Conservation (phyloP, 2,329 filamentous ascomycete genomes). For the Scedosporium dehoogii region DNA sequence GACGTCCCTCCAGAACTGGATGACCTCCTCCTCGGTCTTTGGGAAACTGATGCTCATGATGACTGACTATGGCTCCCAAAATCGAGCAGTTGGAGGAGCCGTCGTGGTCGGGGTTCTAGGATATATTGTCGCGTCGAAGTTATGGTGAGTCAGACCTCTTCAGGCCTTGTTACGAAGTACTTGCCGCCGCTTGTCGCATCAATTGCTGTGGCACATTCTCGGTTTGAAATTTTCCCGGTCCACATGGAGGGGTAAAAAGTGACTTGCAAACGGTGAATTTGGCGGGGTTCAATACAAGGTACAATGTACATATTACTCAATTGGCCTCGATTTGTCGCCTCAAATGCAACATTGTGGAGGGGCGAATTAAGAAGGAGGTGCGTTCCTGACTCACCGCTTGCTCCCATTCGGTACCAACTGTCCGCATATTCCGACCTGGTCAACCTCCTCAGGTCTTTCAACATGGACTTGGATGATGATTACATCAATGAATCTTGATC, state of each 20-base stretch:
- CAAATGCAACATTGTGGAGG: background rate
- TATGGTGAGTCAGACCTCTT: background rate
- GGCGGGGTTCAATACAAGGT: background rate
- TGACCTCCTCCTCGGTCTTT: conserved; percentile 13
- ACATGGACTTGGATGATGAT: too few relatives aligned
- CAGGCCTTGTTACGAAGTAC: background rate
- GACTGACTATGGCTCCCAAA: background rate
- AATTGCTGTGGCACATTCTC: background rate
- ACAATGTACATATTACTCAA: background rate
- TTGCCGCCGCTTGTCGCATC: background rate
- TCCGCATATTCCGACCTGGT: too few relatives aligned
- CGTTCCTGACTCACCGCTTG: too few relatives aligned
- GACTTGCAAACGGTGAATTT: background rate
- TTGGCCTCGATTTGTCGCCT: background rate
- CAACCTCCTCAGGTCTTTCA: too few relatives aligned
- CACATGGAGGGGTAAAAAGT: background rate
- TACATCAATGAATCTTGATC: background rate
- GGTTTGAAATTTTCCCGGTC: background rate
- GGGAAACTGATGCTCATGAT: conserved; percentile 14
- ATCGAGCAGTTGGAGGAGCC: background rate
- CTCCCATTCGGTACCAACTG: too few relatives aligned
- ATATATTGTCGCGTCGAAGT: background rate
- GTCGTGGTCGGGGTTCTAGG: background rate
- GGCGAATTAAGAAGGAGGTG: too few relatives aligned
- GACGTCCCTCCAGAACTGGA: conserved; percentile 14